These are phyloP conservation scores for Syzygium syzygioides DNA, from an alignment of 441 rosid species.

Conservation along the genomic window DNA sequence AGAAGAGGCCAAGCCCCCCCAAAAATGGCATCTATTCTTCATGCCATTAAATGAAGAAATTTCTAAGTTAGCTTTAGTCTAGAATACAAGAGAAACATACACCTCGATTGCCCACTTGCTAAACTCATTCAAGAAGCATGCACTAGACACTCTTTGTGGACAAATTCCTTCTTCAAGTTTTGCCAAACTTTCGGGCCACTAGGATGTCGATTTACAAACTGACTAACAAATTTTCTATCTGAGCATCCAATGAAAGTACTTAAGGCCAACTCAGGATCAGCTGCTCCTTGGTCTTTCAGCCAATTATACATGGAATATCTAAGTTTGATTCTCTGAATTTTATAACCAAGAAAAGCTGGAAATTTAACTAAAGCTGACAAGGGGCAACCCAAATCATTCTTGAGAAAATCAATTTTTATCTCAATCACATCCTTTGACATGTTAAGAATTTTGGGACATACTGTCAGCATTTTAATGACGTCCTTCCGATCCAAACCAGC, in stretches of 20 bases:
- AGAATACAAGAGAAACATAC: background rate
- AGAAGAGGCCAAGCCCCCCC: background rate
- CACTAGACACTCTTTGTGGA: background rate
- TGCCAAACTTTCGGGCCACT: constrained; percentile 50
- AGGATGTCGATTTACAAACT: constrained; percentile 52
- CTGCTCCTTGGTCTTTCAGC: constrained; percentile 44
- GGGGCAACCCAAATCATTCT: constrained; percentile 46
- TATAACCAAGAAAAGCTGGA: constrained; percentile 51
- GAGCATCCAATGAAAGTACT: constrained; percentile 47
- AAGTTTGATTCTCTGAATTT: constrained; percentile 39
- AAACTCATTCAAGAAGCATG: background rate
- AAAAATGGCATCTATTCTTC: background rate
- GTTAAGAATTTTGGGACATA: constrained; percentile 50
- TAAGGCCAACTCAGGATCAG: constrained; percentile 21
- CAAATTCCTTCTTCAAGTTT: constrained; percentile 29
- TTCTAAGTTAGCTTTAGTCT: background rate
- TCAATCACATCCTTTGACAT: constrained; percentile 38
- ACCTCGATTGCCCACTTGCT: background rate
- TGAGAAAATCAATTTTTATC: constrained; percentile 48
- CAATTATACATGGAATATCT: constrained; percentile 60
- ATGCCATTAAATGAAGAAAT: background rate
- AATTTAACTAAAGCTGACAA: constrained; percentile 33
- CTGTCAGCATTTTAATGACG: constrained; percentile 43
- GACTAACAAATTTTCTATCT: constrained; percentile 24
- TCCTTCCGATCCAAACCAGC: constrained; percentile 53